Evolutionary conservation across 176 grass and related monocot genomes (phyloP).

Genomic region (Pontederia paniculata): DNA sequence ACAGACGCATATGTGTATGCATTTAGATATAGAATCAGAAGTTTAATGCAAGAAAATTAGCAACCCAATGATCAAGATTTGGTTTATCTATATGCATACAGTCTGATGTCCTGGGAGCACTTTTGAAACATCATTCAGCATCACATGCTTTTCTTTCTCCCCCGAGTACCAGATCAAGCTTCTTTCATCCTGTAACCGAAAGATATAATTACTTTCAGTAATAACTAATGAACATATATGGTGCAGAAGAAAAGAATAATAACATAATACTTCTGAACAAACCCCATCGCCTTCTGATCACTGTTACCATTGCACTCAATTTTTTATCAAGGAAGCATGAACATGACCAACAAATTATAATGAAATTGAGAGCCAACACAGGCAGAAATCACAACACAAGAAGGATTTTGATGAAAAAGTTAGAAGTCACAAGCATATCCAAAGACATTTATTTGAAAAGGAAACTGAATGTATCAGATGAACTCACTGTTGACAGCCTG

Average conservation of each 20-base stretch:
- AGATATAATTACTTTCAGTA: slow-evolving; percentile 1
- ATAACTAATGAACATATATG: neutral
- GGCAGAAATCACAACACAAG: too few species aligned
- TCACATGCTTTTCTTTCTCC: slow-evolving; percentile 66
- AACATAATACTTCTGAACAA: too few species aligned
- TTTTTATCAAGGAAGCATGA: too few species aligned
- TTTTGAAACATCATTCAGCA: slow-evolving; percentile 56
- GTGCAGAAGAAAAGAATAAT: too few species aligned
- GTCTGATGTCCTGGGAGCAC: slow-evolving; percentile 77
- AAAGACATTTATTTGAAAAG: neutral
- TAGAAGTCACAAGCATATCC: neutral
- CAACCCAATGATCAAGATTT: neutral
- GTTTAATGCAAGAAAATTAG: too few species aligned
- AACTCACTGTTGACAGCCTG: slow-evolving; percentile 67
- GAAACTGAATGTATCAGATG: slow-evolving; percentile 10
- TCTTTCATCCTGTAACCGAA: slow-evolving; percentile 67
- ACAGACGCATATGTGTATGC: too few species aligned
- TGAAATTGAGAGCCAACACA: too few species aligned
- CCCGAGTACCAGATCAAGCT: slow-evolving; percentile 76
- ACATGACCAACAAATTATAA: too few species aligned
- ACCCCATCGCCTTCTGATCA: too few species aligned
- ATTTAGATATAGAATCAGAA: too few species aligned
- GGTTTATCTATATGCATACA: slow-evolving; percentile 32
- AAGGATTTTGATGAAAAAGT: neutral
- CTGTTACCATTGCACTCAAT: too few species aligned